Base-by-base conservation (phyloP, 148 eudicot genomes). In the Vaccinium vitisidaea region DNA sequence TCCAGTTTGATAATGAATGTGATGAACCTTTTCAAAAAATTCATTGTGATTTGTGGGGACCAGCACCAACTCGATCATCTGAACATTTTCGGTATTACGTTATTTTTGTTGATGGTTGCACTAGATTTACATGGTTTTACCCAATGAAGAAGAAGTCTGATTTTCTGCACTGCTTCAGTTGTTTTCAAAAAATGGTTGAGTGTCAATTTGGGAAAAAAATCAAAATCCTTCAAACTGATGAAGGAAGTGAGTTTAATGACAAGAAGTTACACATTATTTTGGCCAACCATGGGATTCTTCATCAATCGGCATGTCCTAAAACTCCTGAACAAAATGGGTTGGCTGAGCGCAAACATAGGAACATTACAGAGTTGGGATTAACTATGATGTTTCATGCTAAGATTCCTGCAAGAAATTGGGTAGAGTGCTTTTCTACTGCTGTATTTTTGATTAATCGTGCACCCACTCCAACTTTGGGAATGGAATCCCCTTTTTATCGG, bases 11-110 rank as follows among this genome's bases (percentile, higher is more conserved):
- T 43, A 27, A 55, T 14, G 1, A 23, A 52, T 53, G 67, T n/a
- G 11, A 81, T 8, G 53, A 81, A 46, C 75, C 75, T 14, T 61
- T 63, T 43, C 16, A 18, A 16, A 65, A 36, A 10, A 65, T 65
- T 36, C 83, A 81, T 65, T 81, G 75, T 43, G 83, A 46, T 43
- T 67, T 81, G 30, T 81, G 54, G 83, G 75, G 83, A 43, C 39
- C 30, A 6, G 13, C 83, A 1, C 54, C 56, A 4, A 53, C 67
- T 43, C 2, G 14, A 21, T 81, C 83, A 16, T 6, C 12, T 15
- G 48, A 81, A 65, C 12, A 46, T 16, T 61, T 32, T 61, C 14
- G 32, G 16, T 81, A 63, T 81, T 81, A 81, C 30, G 83, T 81
- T 6, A 63, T 63, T 39, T 81, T 81, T 81, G 55, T 81, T 3